These are phyloP conservation scores for Hygrophorus russula DNA, from an alignment of 768 basidiomycete species.

Conservation along the genomic window DNA sequence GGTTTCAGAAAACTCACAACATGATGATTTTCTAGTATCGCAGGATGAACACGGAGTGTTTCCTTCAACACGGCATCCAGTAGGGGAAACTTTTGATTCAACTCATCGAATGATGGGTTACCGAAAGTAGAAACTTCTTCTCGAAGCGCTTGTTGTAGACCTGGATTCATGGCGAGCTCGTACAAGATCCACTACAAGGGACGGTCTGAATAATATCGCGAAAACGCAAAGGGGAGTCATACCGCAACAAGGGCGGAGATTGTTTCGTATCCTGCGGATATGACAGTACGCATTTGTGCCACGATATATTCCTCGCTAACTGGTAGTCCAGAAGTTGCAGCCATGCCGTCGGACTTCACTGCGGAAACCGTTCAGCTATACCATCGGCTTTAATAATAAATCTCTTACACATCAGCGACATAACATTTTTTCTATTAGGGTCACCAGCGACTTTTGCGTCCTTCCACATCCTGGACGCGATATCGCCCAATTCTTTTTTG, in stretches of 20 bases:
- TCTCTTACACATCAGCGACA: conserved; percentile 42
- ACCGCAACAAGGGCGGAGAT: conserved; percentile 36
- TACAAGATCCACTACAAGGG: conserved; percentile 50
- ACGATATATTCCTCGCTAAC: conserved; percentile 41
- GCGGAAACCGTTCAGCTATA: background rate
- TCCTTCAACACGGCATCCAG: conserved; percentile 55
- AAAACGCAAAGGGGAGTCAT: conserved; percentile 9
- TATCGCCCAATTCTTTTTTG: conserved; percentile 40
- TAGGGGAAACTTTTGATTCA: conserved; percentile 38
- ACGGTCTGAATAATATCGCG: conserved; percentile 4
- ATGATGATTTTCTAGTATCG: conserved; percentile 57
- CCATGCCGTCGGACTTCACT: conserved; percentile 15
- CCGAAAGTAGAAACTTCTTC: conserved; percentile 35
- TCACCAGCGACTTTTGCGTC: conserved; percentile 40
- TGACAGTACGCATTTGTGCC: conserved; percentile 51
- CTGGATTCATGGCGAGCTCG: conserved; percentile 40
- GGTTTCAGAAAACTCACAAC: conserved; percentile 23
- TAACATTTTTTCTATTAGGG: conserved; percentile 31
- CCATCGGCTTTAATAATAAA: background rate
- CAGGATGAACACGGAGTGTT: conserved; percentile 49
- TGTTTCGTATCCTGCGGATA: conserved; percentile 50
- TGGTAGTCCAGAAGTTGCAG: conserved; percentile 24
- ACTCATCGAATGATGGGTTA: conserved; percentile 40
- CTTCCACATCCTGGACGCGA: conserved; percentile 40
- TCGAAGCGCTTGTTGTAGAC: conserved; percentile 45